phyloP scores from a whole-genome alignment of 805 yeast genomes.

The Candida maris region DNA sequence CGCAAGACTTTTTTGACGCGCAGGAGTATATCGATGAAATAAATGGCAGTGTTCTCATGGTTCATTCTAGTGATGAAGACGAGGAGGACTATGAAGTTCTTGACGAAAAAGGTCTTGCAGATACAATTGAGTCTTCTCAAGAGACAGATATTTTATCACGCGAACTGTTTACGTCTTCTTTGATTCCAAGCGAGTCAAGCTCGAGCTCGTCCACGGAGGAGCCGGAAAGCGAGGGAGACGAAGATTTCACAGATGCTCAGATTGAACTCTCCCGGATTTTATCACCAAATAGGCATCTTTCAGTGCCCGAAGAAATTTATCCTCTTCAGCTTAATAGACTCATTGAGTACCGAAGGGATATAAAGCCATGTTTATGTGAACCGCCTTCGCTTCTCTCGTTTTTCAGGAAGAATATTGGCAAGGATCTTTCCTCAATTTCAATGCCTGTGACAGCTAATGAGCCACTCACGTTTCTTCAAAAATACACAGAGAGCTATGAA shows the following conservation, averaged over 20 bases:
- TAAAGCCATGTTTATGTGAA: constrained; percentile 52
- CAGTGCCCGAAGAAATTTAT: constrained; percentile 39
- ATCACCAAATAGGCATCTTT: neutral
- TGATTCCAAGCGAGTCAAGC: constrained; percentile 3
- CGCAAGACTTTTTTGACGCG: constrained; percentile 66
- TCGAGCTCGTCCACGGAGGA: constrained; percentile 9
- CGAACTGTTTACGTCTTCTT: constrained; percentile 6
- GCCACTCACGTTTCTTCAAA: constrained; percentile 80
- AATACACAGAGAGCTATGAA: constrained; percentile 76
- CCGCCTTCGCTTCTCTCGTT: constrained; percentile 84
- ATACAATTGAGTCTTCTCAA: neutral
- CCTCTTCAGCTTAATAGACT: constrained; percentile 58
- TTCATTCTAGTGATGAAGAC: constrained; percentile 32
- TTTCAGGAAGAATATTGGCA: constrained; percentile 87
- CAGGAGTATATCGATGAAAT: constrained; percentile 52
- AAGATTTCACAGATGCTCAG: constrained; percentile 4
- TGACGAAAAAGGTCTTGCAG: constrained; percentile 5
- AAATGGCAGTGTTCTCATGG: constrained; percentile 53
- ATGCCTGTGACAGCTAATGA: constrained; percentile 96
- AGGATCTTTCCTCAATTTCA: constrained; percentile 77
- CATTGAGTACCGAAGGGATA: constrained; percentile 53
- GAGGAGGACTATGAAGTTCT: constrained; percentile 18
- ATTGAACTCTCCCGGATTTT: neutral
- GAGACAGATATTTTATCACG: constrained; percentile 4
- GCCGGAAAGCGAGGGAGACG: constrained; percentile 10